phyloP scores from a whole-genome alignment of 2,329 filamentous ascomycete species.

The Raffaelea ambrosiae region DNA sequence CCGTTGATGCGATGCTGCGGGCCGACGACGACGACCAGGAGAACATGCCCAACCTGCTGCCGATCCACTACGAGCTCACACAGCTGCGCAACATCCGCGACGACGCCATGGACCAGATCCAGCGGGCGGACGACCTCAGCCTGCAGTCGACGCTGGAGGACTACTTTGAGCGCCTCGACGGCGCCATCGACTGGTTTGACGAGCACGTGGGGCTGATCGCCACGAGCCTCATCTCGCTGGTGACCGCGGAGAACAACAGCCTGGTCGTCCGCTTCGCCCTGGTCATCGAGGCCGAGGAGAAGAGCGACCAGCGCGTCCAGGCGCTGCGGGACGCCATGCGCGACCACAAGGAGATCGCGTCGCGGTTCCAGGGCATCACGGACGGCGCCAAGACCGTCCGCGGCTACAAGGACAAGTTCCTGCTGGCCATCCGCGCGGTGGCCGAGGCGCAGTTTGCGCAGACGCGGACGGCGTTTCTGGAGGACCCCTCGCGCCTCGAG shows the following conservation, averaged over 20 bases:
- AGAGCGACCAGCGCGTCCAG: conserved; percentile 84
- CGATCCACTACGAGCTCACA: conserved; percentile 86
- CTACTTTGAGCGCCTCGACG: conserved; percentile 80
- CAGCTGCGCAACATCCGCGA: conserved; percentile 89
- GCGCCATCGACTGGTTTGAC: conserved; percentile 89
- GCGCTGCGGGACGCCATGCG: conserved; percentile 91
- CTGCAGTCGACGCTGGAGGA: conserved; percentile 78
- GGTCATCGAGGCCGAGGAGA: conserved; percentile 92
- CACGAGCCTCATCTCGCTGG: conserved; percentile 79
- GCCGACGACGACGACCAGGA: conserved; percentile 81
- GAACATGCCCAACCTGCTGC: conserved; percentile 84
- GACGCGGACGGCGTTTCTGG: conserved; percentile 66
- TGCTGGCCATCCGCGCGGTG: conserved; percentile 67
- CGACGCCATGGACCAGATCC: conserved; percentile 94
- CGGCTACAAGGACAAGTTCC: conserved; percentile 94
- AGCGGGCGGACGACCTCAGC: conserved; percentile 61
- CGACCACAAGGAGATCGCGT: conserved; percentile 91
- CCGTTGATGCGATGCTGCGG: conserved; percentile 68
- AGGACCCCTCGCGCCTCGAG: conserved; percentile 73
- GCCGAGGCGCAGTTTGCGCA: conserved; percentile 67
- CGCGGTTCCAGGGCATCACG: conserved; percentile 89
- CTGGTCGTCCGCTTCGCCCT: conserved; percentile 87
- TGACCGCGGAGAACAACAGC: conserved; percentile 78
- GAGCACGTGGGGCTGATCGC: conserved; percentile 86
- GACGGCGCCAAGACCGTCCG: conserved; percentile 85